Percentiles rank a stretch among this genome's conserved stretches.
Conservation (phyloP, 768 basidiomycete species). For the Lactarius tabidus region DNA sequence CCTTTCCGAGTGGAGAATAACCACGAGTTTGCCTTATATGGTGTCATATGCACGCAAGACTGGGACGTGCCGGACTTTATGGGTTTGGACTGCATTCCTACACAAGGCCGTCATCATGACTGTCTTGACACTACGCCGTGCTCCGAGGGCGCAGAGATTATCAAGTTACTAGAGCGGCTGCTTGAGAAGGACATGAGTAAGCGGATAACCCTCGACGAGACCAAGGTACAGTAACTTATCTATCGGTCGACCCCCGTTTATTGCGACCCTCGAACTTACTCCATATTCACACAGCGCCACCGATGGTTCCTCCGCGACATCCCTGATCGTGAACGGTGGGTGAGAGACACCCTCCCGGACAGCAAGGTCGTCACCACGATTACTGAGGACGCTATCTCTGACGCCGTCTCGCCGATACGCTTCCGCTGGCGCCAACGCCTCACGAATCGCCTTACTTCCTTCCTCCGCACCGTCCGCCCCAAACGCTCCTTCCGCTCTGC, state of each 20-base stretch:
- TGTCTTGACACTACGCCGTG: conserved; percentile 28
- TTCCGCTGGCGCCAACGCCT: conserved; percentile 57
- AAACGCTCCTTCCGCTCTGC: conserved; percentile 32
- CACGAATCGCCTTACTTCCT: conserved; percentile 43
- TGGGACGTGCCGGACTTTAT: conserved; percentile 65
- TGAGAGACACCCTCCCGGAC: conserved; percentile 53
- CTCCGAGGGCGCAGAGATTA: conserved; percentile 57
- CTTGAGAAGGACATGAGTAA: conserved; percentile 74
- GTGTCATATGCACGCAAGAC: conserved; percentile 71
- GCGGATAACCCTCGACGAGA: conserved; percentile 73
- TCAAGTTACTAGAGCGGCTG: conserved; percentile 68
- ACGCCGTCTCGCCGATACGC: conserved; percentile 62
- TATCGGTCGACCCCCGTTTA: too few species aligned
- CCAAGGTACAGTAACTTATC: conserved; percentile 56
- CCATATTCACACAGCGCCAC: conserved; percentile 41
- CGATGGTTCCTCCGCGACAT: conserved; percentile 70
- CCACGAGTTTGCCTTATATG: conserved; percentile 74
- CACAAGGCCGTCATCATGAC: conserved; percentile 55
- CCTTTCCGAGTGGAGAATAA: conserved; percentile 62
- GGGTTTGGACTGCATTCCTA: conserved; percentile 63
- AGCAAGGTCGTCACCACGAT: conserved; percentile 51
- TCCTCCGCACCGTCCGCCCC: conserved; percentile 45
- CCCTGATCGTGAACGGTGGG: conserved; percentile 64
- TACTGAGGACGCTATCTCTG: conserved; percentile 70
- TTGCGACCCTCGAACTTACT: neutral